Conservation (phyloP, 768 basidiomycete genomes). For the Boletus reticulatus region DNA sequence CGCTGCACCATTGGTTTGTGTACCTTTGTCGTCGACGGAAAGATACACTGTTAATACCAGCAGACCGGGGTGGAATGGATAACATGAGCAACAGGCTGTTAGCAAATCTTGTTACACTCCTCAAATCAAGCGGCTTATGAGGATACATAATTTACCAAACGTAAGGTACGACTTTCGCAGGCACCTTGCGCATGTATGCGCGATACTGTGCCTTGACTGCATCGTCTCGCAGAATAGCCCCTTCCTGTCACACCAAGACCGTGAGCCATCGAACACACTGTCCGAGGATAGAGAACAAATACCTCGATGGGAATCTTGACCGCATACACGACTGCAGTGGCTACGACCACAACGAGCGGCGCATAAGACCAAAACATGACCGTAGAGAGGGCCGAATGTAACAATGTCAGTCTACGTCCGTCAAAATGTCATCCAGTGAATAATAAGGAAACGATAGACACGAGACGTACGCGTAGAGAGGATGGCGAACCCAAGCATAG, state of each 20-base stretch:
- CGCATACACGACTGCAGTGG: background rate
- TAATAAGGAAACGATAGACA: background rate
- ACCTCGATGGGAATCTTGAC: conserved; percentile 9
- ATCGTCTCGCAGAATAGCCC: conserved; percentile 2
- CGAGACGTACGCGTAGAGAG: conserved; percentile 11
- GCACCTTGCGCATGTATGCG: conserved; percentile 14
- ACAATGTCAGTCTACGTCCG: background rate
- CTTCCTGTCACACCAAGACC: background rate
- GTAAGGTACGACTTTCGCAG: conserved; percentile 6
- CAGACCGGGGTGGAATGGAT: background rate
- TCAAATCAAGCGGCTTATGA: too few relatives aligned
- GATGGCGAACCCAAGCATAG: conserved; percentile 15
- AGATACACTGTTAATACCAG: background rate
- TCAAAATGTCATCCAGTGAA: background rate
- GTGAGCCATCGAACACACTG: background rate
- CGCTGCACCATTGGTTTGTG: background rate
- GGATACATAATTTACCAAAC: conserved; percentile 2
- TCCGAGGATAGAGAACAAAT: background rate
- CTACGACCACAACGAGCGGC: background rate
- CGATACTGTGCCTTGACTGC: conserved; percentile 5
- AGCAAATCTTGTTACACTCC: too few relatives aligned
- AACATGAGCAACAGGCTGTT: too few relatives aligned
- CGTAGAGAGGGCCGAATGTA: background rate
- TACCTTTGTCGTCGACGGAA: background rate
- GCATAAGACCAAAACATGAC: conserved; percentile 12